Evolutionary conservation across 1,139 yeast species (phyloP).

Genomic region (Geotrichum aggregatum): DNA sequence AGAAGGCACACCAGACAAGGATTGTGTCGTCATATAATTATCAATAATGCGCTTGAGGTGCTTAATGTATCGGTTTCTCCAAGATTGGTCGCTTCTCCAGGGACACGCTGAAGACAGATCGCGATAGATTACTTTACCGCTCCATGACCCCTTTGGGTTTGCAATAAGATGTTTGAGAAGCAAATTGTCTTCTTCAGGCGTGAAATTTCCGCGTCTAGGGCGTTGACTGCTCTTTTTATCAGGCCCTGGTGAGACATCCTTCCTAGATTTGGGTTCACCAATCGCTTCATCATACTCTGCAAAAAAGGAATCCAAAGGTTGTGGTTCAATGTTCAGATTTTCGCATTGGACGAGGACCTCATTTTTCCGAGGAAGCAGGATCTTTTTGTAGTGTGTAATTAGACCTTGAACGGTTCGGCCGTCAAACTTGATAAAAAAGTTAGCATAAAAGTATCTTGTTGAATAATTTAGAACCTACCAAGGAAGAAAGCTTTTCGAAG

Average conservation of each 20-base stretch:
- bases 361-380: neutral
- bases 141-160: neutral
- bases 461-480: neutral
- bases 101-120: neutral
- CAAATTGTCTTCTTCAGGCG: slow-evolving; percentile 9
- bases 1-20: slow-evolving; percentile 4
- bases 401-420: slow-evolving; percentile 11
- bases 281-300: slow-evolving; percentile 5
- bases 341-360: neutral
- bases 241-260: neutral
- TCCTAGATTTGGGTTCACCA: neutral
- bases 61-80: slow-evolving; percentile 11
- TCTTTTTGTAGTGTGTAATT: slow-evolving; percentile 5
- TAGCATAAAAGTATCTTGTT: neutral
- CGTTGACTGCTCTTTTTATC: neutral
- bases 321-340: slow-evolving; percentile 1
- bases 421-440: neutral
- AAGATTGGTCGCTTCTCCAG: slow-evolving; percentile 14
- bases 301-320: slow-evolving; percentile 10
- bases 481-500: slow-evolving; percentile 5
- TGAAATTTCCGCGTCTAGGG: slow-evolving; percentile 9
- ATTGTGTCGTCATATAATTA: neutral
- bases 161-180: slow-evolving; percentile 7
- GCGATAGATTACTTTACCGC: slow-evolving; percentile 13
- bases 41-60: slow-evolving; percentile 12